A percentile compares a stretch with the other conserved stretches of the same genome.
Conservation (phyloP, 768 basidiomycete species). For the Termitomyces sp. region DNA sequence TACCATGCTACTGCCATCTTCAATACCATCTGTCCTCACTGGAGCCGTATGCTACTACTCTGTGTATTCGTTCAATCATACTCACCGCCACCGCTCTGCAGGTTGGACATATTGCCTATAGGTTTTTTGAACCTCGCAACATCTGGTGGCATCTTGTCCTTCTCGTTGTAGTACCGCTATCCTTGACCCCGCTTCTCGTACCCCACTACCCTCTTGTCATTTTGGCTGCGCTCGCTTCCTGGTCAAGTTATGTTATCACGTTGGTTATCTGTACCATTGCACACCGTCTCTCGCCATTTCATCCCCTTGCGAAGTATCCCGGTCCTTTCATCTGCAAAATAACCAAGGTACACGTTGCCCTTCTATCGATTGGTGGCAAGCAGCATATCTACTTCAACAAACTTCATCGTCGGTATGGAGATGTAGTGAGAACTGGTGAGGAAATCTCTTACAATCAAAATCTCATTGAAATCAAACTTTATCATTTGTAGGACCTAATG, state of each 20-base stretch:
- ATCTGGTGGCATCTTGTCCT: conserved; percentile 9
- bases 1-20: not conserved
- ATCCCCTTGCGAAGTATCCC: conserved; percentile 42
- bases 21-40: not conserved
- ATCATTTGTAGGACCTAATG: conserved; percentile 35
- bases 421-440: conserved; percentile 49
- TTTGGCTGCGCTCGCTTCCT: conserved; percentile 2
- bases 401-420: conserved; percentile 47
- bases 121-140: conserved; percentile 6
- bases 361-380: conserved; percentile 26
- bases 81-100: not conserved
- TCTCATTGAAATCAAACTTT: not conserved
- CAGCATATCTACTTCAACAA: conserved; percentile 35
- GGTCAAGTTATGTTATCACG: conserved; percentile 3
- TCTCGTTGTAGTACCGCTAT: conserved; percentile 5
- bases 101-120: conserved; percentile 6
- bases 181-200: not conserved
- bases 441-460: not conserved
- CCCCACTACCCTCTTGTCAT: not conserved
- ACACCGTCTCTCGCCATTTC: conserved; percentile 43
- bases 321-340: conserved; percentile 36
- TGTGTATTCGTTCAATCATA: not conserved
- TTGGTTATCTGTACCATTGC: not conserved
- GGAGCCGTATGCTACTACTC: not conserved
- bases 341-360: conserved; percentile 30